A percentile compares a stretch with the other conserved stretches of the same genome.
These are phyloP conservation scores for Fusarium odoratissimum DNA, from an alignment of 2,329 filamentous ascomycete genomes.

Conservation along the genomic window DNA sequence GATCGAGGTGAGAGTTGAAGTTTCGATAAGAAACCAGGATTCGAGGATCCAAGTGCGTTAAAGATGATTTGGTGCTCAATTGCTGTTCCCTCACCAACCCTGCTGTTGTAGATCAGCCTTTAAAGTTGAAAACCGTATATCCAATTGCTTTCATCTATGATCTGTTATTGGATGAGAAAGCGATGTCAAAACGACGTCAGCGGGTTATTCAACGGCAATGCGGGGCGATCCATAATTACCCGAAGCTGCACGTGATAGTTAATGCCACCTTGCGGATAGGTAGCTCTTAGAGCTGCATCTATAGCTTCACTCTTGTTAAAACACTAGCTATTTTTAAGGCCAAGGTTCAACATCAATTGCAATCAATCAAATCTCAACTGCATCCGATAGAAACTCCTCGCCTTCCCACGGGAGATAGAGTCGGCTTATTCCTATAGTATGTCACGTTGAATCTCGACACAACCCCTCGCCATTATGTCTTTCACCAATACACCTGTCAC, in stretches of 20 bases:
- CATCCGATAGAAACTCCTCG: neutral
- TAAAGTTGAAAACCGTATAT: neutral
- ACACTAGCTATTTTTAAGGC: neutral
- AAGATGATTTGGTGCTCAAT: neutral
- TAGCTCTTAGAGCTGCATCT: conserved; percentile 27
- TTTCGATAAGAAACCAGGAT: neutral
- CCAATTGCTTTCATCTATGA: neutral
- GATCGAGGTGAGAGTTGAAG: neutral
- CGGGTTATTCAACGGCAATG: neutral
- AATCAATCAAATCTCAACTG: neutral
- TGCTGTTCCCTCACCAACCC: neutral
- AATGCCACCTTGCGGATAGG: conserved; percentile 36
- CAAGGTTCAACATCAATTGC: conserved; percentile 4
- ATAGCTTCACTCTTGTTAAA: conserved; percentile 6
- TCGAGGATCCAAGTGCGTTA: neutral
- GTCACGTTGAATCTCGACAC: conserved; percentile 21
- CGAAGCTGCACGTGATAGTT: conserved; percentile 32
- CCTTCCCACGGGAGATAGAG: neutral
- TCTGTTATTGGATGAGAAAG: neutral
- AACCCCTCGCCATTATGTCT: conserved; percentile 57
- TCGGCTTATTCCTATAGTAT: conserved; percentile 28
- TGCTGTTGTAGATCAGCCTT: neutral
- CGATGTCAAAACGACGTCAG: conserved; percentile 10
- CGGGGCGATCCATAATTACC: conserved; percentile 23
- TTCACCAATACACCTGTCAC: conserved; percentile 72